Percentiles rank a stretch among this genome's conserved stretches.
phyloP scores from a whole-genome alignment of 768 basidiomycete genomes.

The Lactifluus hygrophoroides region DNA sequence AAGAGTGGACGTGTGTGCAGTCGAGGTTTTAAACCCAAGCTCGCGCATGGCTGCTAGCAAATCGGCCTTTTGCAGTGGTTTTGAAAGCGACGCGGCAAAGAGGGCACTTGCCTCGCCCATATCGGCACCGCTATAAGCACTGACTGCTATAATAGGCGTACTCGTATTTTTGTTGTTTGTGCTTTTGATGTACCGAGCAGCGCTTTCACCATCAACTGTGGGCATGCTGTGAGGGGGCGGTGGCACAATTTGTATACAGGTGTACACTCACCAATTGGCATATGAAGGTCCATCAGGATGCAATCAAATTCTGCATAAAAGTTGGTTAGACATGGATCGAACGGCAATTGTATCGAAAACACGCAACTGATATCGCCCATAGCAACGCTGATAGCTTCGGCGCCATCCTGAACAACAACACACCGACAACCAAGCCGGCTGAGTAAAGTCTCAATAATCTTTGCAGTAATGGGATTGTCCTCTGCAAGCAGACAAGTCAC shows the following conservation, averaged over 20 bases:
- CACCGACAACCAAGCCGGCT: conserved; percentile 92
- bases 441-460: conserved; percentile 92
- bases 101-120: conserved; percentile 54
- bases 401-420: conserved; percentile 92
- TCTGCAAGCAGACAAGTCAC: conserved; percentile 93
- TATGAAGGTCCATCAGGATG: conserved; percentile 91
- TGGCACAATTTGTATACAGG: conserved; percentile 16
- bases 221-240: conserved; percentile 5
- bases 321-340: conserved; percentile 2
- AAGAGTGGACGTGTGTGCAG: conserved; percentile 39
- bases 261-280: conserved; percentile 75
- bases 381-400: conserved; percentile 93
- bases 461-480: conserved; percentile 96
- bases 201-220: conserved; percentile 88
- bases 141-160: conserved; percentile 89
- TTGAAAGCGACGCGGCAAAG: conserved; percentile 75
- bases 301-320: conserved; percentile 77
- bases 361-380: conserved; percentile 88
- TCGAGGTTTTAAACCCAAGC: conserved; percentile 85
- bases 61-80: conserved; percentile 86
- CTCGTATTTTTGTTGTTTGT: conserved; percentile 92
- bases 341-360: conserved; percentile 19
- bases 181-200: conserved; percentile 94
- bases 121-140: conserved; percentile 74
- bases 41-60: conserved; percentile 71